These are phyloP conservation scores for Juglanconis juglandina DNA, from an alignment of 2,329 filamentous ascomycete species.

Conservation along the genomic window DNA sequence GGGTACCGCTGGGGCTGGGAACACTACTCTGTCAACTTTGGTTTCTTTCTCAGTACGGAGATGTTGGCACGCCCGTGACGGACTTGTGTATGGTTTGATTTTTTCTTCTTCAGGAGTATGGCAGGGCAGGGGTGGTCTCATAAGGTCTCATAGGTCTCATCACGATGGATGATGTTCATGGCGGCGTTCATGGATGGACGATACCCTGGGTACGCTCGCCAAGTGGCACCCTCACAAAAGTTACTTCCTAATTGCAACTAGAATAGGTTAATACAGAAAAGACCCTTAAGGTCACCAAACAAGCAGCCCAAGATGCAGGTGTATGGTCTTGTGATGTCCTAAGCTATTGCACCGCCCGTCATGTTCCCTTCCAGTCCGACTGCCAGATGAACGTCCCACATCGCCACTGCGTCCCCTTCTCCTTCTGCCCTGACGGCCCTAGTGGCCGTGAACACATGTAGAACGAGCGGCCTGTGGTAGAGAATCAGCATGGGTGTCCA, in stretches of 20 bases:
- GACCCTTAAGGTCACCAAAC: not conserved
- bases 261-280: not conserved
- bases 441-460: constrained; percentile 69
- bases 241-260: not conserved
- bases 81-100: not conserved
- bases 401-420: constrained; percentile 79
- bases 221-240: not conserved
- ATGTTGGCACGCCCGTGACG: not conserved
- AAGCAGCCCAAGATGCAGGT: not conserved
- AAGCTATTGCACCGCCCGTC: not conserved
- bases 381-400: constrained; percentile 77
- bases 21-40: not conserved
- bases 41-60: not conserved
- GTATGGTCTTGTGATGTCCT: not conserved
- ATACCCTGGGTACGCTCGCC: not conserved
- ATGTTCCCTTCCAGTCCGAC: constrained; percentile 11
- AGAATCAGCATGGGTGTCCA: not conserved
- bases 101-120: not conserved
- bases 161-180: not conserved
- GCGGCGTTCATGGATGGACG: not conserved
- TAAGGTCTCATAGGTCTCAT: not conserved
- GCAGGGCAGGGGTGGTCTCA: not conserved
- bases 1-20: too few species aligned
- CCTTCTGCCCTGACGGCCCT: constrained; percentile 80
- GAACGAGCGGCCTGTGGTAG: constrained; percentile 52